Percentiles rank a stretch among this genome's conserved stretches.
Conservation (phyloP, 2,329 filamentous ascomycete species). For the Penicillium sp. region DNA sequence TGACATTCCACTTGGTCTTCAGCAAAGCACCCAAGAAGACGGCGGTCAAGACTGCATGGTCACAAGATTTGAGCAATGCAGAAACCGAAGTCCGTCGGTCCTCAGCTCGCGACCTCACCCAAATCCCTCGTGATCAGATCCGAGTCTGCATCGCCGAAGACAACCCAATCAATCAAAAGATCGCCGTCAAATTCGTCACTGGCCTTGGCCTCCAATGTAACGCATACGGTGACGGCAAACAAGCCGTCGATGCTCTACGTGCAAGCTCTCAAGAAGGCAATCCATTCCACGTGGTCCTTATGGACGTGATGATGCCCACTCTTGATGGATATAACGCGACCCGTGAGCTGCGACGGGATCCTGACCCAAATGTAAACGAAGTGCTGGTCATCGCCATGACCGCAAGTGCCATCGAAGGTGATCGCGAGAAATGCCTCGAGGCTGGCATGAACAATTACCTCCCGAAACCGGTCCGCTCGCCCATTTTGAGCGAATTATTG, state of each 20-base stretch:
- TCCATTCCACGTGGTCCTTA: slow-evolving; percentile 86
- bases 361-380: slow-evolving; percentile 71
- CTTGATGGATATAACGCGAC: slow-evolving; percentile 92
- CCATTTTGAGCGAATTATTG: slow-evolving; percentile 80
- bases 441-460: slow-evolving; percentile 98
- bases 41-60: slow-evolving; percentile 57
- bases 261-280: slow-evolving; percentile 66
- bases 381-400: slow-evolving; percentile 98
- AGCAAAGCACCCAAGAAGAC: slow-evolving; percentile 68
- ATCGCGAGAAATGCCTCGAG: slow-evolving; percentile 91
- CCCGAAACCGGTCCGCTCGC: slow-evolving; percentile 88
- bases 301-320: slow-evolving; percentile 96
- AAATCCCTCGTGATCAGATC: slow-evolving; percentile 72
- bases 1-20: slow-evolving; percentile 81
- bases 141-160: slow-evolving; percentile 93
- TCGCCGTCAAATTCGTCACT: slow-evolving; percentile 85
- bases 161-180: slow-evolving; percentile 91
- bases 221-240: slow-evolving; percentile 84
- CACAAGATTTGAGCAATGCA: slow-evolving; percentile 45
- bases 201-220: slow-evolving; percentile 83
- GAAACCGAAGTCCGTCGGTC: slow-evolving; percentile 42
- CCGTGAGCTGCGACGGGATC: slow-evolving; percentile 73
- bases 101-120: slow-evolving; percentile 64
- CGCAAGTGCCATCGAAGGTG: slow-evolving; percentile 87
- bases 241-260: slow-evolving; percentile 82